Percentiles rank a stretch among this genome's conserved stretches.
Conservation (phyloP, 179 eudicot genomes). For the Spinacia oleracea region DNA sequence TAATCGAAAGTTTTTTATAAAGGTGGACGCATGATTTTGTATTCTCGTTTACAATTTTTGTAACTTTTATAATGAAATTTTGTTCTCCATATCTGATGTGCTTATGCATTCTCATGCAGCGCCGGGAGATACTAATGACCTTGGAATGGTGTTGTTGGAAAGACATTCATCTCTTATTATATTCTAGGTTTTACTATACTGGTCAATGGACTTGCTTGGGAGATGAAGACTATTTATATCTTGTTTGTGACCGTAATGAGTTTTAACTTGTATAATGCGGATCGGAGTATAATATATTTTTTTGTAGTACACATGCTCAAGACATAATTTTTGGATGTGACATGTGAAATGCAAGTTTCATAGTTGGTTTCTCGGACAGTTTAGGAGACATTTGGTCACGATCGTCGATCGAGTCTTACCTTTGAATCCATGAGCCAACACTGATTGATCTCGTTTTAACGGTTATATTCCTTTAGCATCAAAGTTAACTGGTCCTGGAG, state of each 20-base stretch:
- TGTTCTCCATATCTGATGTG: constrained; percentile 6
- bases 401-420: background rate
- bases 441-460: too few species aligned
- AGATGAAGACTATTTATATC: background rate
- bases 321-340: background rate
- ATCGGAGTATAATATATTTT: background rate
- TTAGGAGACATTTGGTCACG: too few species aligned
- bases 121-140: constrained; percentile 51
- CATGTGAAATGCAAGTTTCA: background rate
- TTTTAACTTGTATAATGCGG: background rate
- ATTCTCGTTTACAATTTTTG: background rate
- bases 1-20: too few species aligned
- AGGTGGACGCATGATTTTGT: too few species aligned
- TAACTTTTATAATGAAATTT: background rate
- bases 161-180: background rate
- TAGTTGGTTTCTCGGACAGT: too few species aligned
- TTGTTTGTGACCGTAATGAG: background rate
- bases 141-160: background rate
- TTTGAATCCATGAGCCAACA: background rate
- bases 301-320: background rate
- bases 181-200: background rate
- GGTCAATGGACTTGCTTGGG: background rate
- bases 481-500: background rate
- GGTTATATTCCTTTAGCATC: too few species aligned
- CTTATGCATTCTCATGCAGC: constrained; percentile 44